Base-by-base conservation (phyloP, 1,284 basidiomycete genomes). In the Leccinum fallax region DNA sequence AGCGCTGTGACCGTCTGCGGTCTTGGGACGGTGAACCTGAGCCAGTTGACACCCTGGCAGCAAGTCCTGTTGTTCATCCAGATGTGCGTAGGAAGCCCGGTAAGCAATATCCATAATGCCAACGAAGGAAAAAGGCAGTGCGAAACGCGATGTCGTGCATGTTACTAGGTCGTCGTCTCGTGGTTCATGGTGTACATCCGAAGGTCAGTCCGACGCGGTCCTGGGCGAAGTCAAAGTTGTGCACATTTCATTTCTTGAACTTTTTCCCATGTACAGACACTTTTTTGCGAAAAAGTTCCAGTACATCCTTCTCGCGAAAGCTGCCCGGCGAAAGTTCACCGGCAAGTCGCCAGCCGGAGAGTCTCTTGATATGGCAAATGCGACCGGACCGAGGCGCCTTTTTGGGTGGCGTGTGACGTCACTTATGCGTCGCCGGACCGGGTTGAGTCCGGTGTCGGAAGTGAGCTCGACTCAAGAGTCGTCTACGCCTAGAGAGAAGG, bases 1-100 rank as follows among this genome's bases (percentile, higher is more conserved):
- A 91, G 87, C 73, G 86, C 90, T 9, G 87, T 93, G 80, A 87
- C 88, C 4, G 89, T 93, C 61, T 92, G 90, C 67, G 92, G 93
- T 13, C 79, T 95, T 28, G 81, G 84, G 49, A 88, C 91, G 5
- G 79, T 93, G 66, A 86, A 94, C 73, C 75, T 94, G 68, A 92
- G 89, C 70, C 78, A 80, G 52, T 76, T 92, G 68, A 94, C 92
- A 1, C 76, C 78, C 53, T 92, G 87, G 79, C 93, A 95, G 71
- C 93, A 95, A 78, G 79, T 78, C 16, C 80, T 95, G 24, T 70
- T 94, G 57, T 89, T 90, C 73, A 70, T 90, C 21, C 85, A 86
- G 71, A 89, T 92, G 88, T 86, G 83, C 66, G 67, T 89, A 30
- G 90, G 90, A 7, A 89, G 81, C 65, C 89, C 88, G 40, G 89